Evolutionary conservation across 495 filamentous ascomycete genomes (phyloP).

Genomic region (Penicillium goetzii): DNA sequence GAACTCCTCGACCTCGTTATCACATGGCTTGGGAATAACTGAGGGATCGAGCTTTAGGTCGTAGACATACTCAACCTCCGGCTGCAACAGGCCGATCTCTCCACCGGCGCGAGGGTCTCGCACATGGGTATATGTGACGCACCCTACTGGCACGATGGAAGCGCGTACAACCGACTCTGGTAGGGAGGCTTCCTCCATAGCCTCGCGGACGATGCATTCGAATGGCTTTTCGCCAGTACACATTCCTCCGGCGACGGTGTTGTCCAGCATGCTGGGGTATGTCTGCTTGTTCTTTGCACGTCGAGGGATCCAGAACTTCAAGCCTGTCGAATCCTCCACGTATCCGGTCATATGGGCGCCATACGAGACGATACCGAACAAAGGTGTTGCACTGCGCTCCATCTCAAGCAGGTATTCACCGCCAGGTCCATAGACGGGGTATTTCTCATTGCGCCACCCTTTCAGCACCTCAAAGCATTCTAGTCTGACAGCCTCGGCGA

Average conservation of each 20-base stretch:
- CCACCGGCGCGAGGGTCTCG: conserved; percentile 79
- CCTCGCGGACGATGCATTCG: conserved; percentile 83
- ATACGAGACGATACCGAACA: conserved; percentile 88
- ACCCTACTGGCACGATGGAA: conserved; percentile 61
- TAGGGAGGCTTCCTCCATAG: conserved; percentile 86
- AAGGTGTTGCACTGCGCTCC: conserved; percentile 74
- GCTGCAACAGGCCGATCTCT: conserved; percentile 84
- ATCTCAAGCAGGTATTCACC: conserved; percentile 70
- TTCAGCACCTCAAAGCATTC: conserved; percentile 70
- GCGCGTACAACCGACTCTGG: conserved; percentile 68
- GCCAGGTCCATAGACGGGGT: conserved; percentile 74
- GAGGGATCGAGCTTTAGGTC: conserved; percentile 77
- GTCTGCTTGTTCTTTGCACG: conserved; percentile 78
- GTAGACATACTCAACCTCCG: conserved; percentile 90
- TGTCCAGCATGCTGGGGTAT: conserved; percentile 87
- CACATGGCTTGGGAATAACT: conserved; percentile 71
- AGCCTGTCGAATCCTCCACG: conserved; percentile 58
- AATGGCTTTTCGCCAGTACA: conserved; percentile 74
- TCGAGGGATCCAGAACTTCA: conserved; percentile 84
- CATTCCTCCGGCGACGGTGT: conserved; percentile 91
- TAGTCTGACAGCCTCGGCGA: conserved; percentile 64
- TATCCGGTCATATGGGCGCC: conserved; percentile 90
- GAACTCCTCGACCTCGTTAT: conserved; percentile 89
- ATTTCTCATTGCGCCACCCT: conserved; percentile 89
- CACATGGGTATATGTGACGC: conserved; percentile 83